Base-by-base conservation (phyloP, 2,329 filamentous ascomycete species). In the Coniochaeta ligniaria region DNA sequence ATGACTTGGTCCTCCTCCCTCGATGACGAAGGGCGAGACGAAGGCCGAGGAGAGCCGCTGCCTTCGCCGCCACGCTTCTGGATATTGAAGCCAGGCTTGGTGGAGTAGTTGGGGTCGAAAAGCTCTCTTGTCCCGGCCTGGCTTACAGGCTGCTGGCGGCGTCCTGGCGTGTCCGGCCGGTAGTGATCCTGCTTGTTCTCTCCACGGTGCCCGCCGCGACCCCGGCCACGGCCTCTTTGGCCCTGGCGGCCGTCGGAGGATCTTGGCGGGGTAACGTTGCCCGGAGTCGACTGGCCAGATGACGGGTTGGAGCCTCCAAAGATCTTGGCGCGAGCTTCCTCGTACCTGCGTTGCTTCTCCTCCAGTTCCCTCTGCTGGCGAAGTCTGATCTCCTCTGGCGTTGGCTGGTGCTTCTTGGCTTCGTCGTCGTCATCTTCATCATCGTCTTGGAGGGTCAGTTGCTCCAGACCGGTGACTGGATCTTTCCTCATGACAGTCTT, bases 341-440 rank as follows among this genome's bases (percentile, higher is more conserved):
- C 90, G 72, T 97, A 97, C 63, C 90, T 89, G 60, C 87, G 87
- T 77, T 96, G 90, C 77, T 95, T 96, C 76, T 96, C 92, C 70
- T 96, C 92, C 11, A 87, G 84, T 67, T 96, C 91, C 57, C 84
- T 82, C 71, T 92, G 86, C 59, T 93, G 90, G 69, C 89, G 89
- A 26, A 86, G 84, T 63, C 90, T 86, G 36, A 92, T 83, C 76
- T 96, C 89, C 67, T 94, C 90, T 3, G 88, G 83, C 0, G 85
- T 89, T 50, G 85, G 83, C 66, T 86, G 85, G 22, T 81, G 78
- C 64, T 84, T 83, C 70, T 84, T 86, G 57, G 77, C 74, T 60
- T 86, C 83, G 28, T 87, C 84, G 59, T 89, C 84, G 28, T 86
- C 89, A 47, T 90, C 88, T 12, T 88, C 86, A 33, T 82, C 82